Conservation (phyloP, 495 filamentous ascomycete genomes). For the Darksidea phi region DNA sequence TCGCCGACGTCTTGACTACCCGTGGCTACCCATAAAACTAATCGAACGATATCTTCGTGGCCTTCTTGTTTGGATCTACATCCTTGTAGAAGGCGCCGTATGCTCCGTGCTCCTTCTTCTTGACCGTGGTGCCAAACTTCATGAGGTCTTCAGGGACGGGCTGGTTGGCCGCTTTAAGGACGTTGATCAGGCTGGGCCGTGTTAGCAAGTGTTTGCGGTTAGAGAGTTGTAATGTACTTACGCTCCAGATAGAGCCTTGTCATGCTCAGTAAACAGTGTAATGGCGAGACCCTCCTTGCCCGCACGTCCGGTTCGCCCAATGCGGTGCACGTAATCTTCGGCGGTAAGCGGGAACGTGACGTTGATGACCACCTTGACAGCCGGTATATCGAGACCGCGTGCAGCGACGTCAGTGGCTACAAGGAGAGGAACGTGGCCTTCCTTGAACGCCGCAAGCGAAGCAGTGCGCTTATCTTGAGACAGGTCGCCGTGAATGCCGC, state of each 20-base stretch:
- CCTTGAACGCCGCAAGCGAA: constrained; percentile 84
- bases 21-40: constrained; percentile 28
- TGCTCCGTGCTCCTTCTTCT: constrained; percentile 91
- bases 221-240: constrained; percentile 50
- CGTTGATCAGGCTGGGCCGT: constrained; percentile 69
- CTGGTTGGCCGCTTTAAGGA: constrained; percentile 85
- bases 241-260: constrained; percentile 84
- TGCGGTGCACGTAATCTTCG: constrained; percentile 97
- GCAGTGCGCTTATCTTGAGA: constrained; percentile 77
- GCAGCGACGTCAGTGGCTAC: constrained; percentile 97
- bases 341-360: constrained; percentile 70
- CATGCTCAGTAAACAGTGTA: constrained; percentile 90
- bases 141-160: constrained; percentile 81
- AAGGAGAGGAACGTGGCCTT: constrained; percentile 78
- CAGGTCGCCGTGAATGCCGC: constrained; percentile 89
- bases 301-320: constrained; percentile 82
- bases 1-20: constrained; percentile 5
- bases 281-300: constrained; percentile 87
- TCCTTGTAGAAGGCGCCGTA: constrained; percentile 95
- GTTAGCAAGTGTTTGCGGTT: constrained; percentile 13
- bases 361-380: constrained; percentile 89
- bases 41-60: constrained; percentile 92
- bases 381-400: constrained; percentile 90
- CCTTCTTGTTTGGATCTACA: constrained; percentile 68
- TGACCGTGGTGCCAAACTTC: constrained; percentile 96